Evolutionary conservation across 2,329 filamentous ascomycete species (phyloP), one percentile per base, ranked within the genome.

Genomic region (Cadophora gregata): DNA sequence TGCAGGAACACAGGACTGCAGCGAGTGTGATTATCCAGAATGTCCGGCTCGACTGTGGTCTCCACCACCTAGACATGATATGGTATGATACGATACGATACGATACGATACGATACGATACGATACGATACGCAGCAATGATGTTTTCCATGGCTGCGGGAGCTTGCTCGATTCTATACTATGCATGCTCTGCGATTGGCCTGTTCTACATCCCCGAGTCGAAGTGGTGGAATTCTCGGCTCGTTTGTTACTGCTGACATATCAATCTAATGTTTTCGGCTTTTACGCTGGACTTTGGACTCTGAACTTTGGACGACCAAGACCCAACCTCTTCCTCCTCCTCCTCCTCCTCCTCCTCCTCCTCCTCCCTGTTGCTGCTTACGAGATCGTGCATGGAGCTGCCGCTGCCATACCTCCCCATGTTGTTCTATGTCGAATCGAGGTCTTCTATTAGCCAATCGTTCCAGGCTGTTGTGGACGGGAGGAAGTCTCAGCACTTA

Each of bases 401-500:
- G 38, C 3, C n/a, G n/a, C n/a, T n/a, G n/a, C n/a, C n/a, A n/a
- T n/a, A n/a, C n/a, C 24, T 21, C 9, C 51, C 51, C 51, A 56
- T 36, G 29, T 25, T 50, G 21, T 14, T 21, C 55, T 25, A 58
- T 42, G 12, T 42, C 31, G 55, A 58, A 58, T 58, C 21, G 31
- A 58, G 53, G 53, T 56, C 53, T 56, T 56, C 53, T 8, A 56
- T 24, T 56, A 36, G 53, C 53, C 53, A 56, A 56, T 56, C 29
- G 29, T 24, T 24, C 27, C 31, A 21, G 36, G 53, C 53, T 56
- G 16, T 56, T 56, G 53, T 56, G 53, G 53, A 56, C 53, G 53
- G 29, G 53, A 53, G 50, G 50, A 3, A 9, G 33, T 38, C 21
- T 25, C 31, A 42, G 31, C n/a, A 27, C 21, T 58, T 58, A 58